Conservation (phyloP, 179 eudicot species). For the Spinacia oleracea region DNA sequence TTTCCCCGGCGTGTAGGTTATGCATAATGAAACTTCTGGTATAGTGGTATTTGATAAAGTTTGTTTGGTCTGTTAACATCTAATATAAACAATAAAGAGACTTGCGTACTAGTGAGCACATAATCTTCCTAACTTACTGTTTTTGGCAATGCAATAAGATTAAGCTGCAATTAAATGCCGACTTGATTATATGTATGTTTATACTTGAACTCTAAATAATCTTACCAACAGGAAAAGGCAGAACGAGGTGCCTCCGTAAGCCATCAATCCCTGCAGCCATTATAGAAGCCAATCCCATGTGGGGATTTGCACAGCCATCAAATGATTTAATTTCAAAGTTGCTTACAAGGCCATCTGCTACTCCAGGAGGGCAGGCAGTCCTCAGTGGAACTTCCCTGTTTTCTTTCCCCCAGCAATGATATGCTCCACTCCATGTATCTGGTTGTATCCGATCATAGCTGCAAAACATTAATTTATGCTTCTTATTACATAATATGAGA, state of each 20-base stretch:
- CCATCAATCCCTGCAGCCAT: conserved; percentile 95
- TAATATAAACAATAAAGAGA: no score
- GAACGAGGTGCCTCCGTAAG: conserved; percentile 58
- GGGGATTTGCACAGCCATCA: conserved; percentile 96
- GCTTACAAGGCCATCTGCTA: conserved; percentile 81
- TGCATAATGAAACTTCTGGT: no score
- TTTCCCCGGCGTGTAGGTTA: no score
- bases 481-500: neutral
- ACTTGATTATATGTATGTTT: neutral
- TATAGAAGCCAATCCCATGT: conserved; percentile 81
- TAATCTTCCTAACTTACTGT: neutral
- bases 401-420: conserved; percentile 95
- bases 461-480: neutral
- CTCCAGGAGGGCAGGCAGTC: conserved; percentile 96
- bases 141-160: neutral
- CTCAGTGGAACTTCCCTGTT: conserved; percentile 94
- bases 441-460: conserved; percentile 97
- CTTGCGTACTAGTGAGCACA: no score
- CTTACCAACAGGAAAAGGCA: conserved; percentile 86
- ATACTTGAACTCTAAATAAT: neutral
- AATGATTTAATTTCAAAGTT: conserved; percentile 92
- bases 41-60: no score
- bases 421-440: conserved; percentile 96
- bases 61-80: no score
- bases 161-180: neutral